Percentiles rank a stretch among this genome's conserved stretches.
Evolutionary conservation across 1,284 basidiomycete genomes (phyloP).

Genomic region (Cryptococcus sp.): DNA sequence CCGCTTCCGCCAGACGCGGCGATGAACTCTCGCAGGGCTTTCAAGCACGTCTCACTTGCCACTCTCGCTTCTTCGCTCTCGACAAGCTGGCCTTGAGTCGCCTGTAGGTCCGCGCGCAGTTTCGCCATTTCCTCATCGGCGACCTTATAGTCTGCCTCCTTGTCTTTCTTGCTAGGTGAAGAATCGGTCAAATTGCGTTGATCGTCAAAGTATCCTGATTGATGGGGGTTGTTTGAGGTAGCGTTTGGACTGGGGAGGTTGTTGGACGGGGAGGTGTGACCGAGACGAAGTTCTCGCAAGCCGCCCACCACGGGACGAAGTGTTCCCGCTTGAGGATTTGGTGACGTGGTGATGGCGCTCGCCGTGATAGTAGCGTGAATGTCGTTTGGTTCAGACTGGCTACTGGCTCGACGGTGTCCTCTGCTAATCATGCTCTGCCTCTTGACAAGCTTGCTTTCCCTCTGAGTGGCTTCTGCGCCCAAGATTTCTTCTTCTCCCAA

Average conservation of each 20-base stretch:
- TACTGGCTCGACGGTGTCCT: conserved; percentile 24
- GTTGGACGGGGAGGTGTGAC: conserved; percentile 14
- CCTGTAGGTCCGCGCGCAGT: conserved; percentile 65
- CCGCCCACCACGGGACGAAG: conserved; percentile 22
- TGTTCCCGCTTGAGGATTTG: conserved; percentile 4
- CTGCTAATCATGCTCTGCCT: conserved; percentile 18
- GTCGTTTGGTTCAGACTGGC: conserved; percentile 22
- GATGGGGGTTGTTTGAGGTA: conserved; percentile 5
- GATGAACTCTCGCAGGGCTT: conserved; percentile 80
- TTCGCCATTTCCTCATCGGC: conserved; percentile 57
- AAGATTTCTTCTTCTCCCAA: conserved; percentile 13
- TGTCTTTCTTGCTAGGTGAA: conserved; percentile 11
- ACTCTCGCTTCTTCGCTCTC: conserved; percentile 80
- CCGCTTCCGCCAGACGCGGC: conserved; percentile 28
- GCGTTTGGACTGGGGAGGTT: conserved; percentile 6
- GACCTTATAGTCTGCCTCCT: neutral
- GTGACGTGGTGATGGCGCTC: conserved; percentile 2
- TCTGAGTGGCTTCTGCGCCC: neutral
- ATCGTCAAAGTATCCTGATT: conserved; percentile 20
- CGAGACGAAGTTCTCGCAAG: conserved; percentile 45
- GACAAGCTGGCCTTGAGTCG: conserved; percentile 63
- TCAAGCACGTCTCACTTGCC: conserved; percentile 82
- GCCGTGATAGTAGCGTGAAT: conserved; percentile 5
- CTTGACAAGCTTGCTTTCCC: conserved; percentile 15
- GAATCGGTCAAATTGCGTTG: conserved; percentile 4